Base-by-base conservation (phyloP, 768 basidiomycete genomes). In the Candolleomyces aberdarensis region DNA sequence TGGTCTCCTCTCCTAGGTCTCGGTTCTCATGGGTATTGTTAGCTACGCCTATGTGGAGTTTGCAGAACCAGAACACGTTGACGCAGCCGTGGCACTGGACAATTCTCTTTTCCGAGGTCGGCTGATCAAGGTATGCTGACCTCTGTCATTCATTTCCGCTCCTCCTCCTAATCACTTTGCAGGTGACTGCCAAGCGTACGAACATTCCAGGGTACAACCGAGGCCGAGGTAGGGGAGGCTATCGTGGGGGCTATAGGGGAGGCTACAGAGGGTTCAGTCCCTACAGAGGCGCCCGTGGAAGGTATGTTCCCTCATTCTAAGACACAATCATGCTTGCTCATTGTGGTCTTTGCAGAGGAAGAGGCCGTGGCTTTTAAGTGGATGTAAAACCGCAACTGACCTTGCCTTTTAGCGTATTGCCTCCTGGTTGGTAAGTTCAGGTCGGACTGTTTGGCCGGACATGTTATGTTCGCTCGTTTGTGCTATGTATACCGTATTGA, bases 21-120 rank as follows among this genome's bases (percentile, higher is more conserved):
- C n/a, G 58, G 54, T 50, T 46, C 48, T 60, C 32, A 58, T 60
- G 20, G 14, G 13, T 17, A 52, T 58, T 53, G 52, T 29, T 67
- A 98, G 96, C 55, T 99, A 91, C 78, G 96, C 96, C 57, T 99
- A 99, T 78, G 96, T 99, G 48, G 97, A 99, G 74, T 99, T 99
- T 73, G 88, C 97, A 67, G 95, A 97, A 69, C 83, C 95, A 43
- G 88, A 92, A 61, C 88, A 92, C 65, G 89, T 98, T 64, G 90
- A 93, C 68, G 89, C 94, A 62, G 95, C 96, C 13, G 70, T 97
- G 64, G 88, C 95, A 14, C 83, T 99, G 81, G 94, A 98, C 75
- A 96, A 98, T 67, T 95, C 92, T n/a, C 75, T 96, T 68, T 97
- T 99, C 83, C 85, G 91, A 58, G 95, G 94, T 26, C 85, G 97